Conservation (phyloP, 805 yeast species). For the Yarrowia yakushimensis region DNA sequence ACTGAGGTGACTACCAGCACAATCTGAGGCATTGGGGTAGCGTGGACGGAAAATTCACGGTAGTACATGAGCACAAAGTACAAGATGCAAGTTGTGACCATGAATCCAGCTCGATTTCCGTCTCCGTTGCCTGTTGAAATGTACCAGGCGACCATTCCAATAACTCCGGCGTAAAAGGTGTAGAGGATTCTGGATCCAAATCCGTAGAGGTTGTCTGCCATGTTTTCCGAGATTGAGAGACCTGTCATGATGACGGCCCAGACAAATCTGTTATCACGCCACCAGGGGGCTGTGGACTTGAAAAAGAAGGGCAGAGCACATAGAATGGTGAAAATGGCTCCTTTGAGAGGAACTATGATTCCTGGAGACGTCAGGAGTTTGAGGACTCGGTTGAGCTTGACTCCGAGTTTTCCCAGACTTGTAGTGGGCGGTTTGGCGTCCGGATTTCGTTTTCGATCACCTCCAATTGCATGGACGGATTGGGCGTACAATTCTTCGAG, state of each 20-base stretch:
- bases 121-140: conserved; percentile 37
- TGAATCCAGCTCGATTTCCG: conserved; percentile 39
- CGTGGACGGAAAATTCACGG: conserved; percentile 36
- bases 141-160: conserved; percentile 40
- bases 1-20: conserved; percentile 35
- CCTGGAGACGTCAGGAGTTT: conserved; percentile 8
- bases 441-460: conserved; percentile 6
- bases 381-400: not conserved
- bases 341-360: conserved; percentile 32
- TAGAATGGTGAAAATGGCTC: conserved; percentile 31
- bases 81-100: conserved; percentile 25
- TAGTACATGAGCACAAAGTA: conserved; percentile 30
- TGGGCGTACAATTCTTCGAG: not conserved
- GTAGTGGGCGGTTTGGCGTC: conserved; percentile 12
- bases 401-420: not conserved
- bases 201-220: conserved; percentile 38
- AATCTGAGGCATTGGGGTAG: conserved; percentile 35
- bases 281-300: conserved; percentile 32
- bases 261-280: conserved; percentile 31
- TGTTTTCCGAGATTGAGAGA: conserved; percentile 35
- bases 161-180: conserved; percentile 36
- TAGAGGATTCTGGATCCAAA: conserved; percentile 33
- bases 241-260: conserved; percentile 39
- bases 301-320: conserved; percentile 34
- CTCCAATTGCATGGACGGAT: not conserved